Evolutionary conservation across 441 rosid genomes (phyloP), one percentile per base, ranked within the genome.

Genomic region (Flueggea neowawraea): DNA sequence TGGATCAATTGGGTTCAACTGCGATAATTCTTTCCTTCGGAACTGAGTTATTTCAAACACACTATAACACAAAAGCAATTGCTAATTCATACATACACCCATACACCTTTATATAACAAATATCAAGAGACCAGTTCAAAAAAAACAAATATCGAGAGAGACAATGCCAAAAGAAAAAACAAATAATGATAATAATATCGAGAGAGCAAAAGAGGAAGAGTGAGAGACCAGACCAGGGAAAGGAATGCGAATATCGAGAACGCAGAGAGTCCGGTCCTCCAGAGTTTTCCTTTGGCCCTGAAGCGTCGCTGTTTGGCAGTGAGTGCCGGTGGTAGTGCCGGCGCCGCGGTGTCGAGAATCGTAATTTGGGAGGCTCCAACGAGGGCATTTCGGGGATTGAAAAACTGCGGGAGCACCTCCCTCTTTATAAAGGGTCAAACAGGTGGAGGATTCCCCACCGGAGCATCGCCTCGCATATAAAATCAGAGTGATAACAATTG

Each of bases 361-460:
- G 67, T 69, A 69, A 51, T 73, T 58, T 3, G 75, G 82, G 57
- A 88, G 89, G 69, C 71, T 88, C 98, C 98, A 90, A 33, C 82
- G 88, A 75, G 98, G 98, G 73, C 97, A 93, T 78, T 88, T 87
- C 3, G 89, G 89, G 31, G 97, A 90, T 53, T 73, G 91, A 57
- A 93, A 87, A 14, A 90, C 98, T 0, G 96, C 97, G 28, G 93
- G 95, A 56, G 98, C 97, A 60, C 98, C 98, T 50, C 98, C 98
- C 75, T 85, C 74, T 66, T 79, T 84, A 76, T 93, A 93, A 48
- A 90, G 88, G 33, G 73, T 78, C 81, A 93, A 70, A 73, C 98
- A 93, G 31, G 88, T 93, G 4, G 90, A 86, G 16, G 97, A 85
- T 71, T 90, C 97, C 43, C 87, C 93, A 52, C 2, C 54, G 52